Conservation (phyloP, 164 flowering plant genomes). For the Piper betle region DNA sequence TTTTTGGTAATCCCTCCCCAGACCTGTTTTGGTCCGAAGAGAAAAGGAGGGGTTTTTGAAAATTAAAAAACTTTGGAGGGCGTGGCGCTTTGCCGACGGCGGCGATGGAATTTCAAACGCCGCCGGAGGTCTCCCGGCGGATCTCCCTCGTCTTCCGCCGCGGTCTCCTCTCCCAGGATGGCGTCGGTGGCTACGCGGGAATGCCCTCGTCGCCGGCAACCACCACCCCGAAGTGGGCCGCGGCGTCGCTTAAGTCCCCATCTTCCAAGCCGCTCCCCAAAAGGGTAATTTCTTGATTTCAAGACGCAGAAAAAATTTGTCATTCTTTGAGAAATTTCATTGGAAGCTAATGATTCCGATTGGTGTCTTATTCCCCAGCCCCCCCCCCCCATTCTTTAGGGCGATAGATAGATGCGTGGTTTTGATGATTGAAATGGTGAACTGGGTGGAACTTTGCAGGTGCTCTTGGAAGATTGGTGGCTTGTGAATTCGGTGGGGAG, state of each 20-base stretch:
- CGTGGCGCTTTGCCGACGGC: no score
- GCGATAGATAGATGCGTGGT: no score
- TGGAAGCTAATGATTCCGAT: no score
- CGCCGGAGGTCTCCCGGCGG: background rate
- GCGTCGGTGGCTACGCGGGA: background rate
- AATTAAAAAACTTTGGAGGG: no score
- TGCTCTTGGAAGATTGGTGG: slow-evolving; percentile 57
- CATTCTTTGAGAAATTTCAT: no score
- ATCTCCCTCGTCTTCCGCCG: background rate
- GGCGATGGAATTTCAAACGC: background rate
- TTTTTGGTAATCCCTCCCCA: no score
- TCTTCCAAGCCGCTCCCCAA: background rate
- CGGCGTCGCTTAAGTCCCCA: background rate
- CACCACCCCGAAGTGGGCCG: background rate
- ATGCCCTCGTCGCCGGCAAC: background rate
- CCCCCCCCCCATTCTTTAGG: no score
- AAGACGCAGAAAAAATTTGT: no score
- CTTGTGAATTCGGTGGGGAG: slow-evolving; percentile 23
- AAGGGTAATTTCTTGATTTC: background rate
- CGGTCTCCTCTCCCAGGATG: background rate
- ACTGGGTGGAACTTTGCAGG: slow-evolving; percentile 12
- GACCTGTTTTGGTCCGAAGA: no score
- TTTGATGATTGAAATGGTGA: background rate
- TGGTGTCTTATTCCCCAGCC: no score
- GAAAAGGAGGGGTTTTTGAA: no score